Conservation (phyloP, 2,329 filamentous ascomycete species). For the Lanzia echinophila region DNA sequence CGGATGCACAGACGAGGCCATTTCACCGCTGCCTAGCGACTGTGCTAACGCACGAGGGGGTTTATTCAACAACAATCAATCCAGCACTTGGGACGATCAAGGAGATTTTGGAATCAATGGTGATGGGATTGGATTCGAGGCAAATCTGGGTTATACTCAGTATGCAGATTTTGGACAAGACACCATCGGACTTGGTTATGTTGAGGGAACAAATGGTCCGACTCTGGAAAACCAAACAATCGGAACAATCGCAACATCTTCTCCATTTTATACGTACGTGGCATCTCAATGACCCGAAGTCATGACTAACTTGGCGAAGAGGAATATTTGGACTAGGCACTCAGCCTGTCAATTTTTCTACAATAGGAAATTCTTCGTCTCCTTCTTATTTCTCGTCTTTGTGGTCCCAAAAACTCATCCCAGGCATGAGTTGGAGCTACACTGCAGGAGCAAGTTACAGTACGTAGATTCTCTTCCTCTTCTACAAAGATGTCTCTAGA, state of each 20-base stretch:
- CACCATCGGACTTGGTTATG: constrained; percentile 16
- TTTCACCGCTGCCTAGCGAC: constrained; percentile 29
- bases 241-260: constrained; percentile 26
- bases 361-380: constrained; percentile 32
- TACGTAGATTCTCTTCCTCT: constrained; percentile 14
- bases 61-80: constrained; percentile 47
- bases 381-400: constrained; percentile 34
- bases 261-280: constrained; percentile 34
- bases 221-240: constrained; percentile 19
- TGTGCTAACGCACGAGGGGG: constrained; percentile 46
- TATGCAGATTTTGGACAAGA: constrained; percentile 21
- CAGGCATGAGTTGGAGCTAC: constrained; percentile 43
- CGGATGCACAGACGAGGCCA: constrained; percentile 28
- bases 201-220: constrained; percentile 17
- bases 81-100: constrained; percentile 44
- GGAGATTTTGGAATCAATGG: constrained; percentile 33
- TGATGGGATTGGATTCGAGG: constrained; percentile 34
- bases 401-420: constrained; percentile 32
- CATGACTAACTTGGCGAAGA: constrained; percentile 18
- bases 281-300: background rate
- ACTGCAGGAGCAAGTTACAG: constrained; percentile 65
- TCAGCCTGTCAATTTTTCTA: constrained; percentile 35
- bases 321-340: constrained; percentile 35
- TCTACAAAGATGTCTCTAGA: no score
- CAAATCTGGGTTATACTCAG: constrained; percentile 33